Evolutionary conservation across 768 basidiomycete genomes (phyloP).

Genomic region (Phallus indusiatus): DNA sequence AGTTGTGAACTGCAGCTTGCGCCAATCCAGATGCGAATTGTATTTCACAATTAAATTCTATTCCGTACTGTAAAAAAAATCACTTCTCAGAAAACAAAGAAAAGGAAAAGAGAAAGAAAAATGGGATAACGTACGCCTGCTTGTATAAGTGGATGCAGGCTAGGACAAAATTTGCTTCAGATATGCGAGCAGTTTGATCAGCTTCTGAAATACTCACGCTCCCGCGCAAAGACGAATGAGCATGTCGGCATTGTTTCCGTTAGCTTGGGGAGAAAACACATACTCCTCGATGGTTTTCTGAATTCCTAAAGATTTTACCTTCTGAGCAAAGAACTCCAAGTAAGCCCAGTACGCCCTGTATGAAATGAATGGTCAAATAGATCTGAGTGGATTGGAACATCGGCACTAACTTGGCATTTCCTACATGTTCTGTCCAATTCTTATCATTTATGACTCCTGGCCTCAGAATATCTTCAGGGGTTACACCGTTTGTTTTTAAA

Average conservation of each 20-base stretch:
- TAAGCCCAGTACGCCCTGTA: constrained; percentile 27
- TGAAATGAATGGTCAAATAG: constrained; percentile 21
- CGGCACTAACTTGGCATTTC: constrained; percentile 34
- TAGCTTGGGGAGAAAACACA: constrained; percentile 31
- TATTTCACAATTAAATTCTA: constrained; percentile 1
- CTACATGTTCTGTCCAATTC: constrained; percentile 44
- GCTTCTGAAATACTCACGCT: constrained; percentile 22
- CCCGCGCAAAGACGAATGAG: constrained; percentile 26
- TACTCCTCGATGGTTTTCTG: constrained; percentile 36
- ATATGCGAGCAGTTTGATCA: not conserved
- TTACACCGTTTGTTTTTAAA: constrained; percentile 25
- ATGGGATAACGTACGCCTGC: constrained; percentile 30
- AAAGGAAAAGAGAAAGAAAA: too few relatives aligned
- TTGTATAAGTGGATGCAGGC: constrained; percentile 48
- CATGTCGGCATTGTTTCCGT: constrained; percentile 25
- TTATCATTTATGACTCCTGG: constrained; percentile 25
- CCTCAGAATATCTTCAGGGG: constrained; percentile 17
- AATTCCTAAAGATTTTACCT: constrained; percentile 29
- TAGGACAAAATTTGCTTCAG: constrained; percentile 15
- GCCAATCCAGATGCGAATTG: constrained; percentile 32
- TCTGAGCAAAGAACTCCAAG: constrained; percentile 27
- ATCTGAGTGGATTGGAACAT: constrained; percentile 16
- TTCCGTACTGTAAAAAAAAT: not conserved
- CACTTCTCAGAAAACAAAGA: not conserved
- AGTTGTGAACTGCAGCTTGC: constrained; percentile 34